Percentiles rank a stretch among this genome's conserved stretches.
These are phyloP conservation scores for Lachancea dasiensis DNA, from an alignment of 805 yeast species.

Conservation along the genomic window DNA sequence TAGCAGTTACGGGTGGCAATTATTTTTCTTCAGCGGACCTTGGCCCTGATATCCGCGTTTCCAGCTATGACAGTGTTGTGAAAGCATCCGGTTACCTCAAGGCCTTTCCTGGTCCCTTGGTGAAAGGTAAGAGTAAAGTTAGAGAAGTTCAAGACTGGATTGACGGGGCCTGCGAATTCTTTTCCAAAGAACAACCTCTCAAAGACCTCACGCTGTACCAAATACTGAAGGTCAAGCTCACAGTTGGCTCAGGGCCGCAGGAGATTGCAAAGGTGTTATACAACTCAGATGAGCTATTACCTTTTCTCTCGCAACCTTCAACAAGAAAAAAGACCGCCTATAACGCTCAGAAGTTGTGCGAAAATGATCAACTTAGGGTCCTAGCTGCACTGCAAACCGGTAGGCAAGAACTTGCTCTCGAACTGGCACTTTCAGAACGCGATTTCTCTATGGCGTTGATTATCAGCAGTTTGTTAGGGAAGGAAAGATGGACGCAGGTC, in stretches of 20 bases:
- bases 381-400: conserved; percentile 50
- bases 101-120: conserved; percentile 47
- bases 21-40: conserved; percentile 9
- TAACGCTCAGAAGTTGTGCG: conserved; percentile 39
- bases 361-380: conserved; percentile 26
- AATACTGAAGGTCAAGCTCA: conserved; percentile 23
- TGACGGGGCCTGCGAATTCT: conserved; percentile 31
- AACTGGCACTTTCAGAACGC: conserved; percentile 51
- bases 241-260: conserved; percentile 26
- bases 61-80: conserved; percentile 31
- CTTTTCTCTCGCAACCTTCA: conserved; percentile 23
- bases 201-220: conserved; percentile 21
- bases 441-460: conserved; percentile 77
- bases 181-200: conserved; percentile 18
- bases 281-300: conserved; percentile 27
- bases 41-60: conserved; percentile 33
- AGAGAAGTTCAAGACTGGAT: conserved; percentile 71
- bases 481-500: conserved; percentile 51
- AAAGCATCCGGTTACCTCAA: conserved; percentile 29
- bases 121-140: conserved; percentile 45
- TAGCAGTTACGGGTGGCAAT: conserved; percentile 12
- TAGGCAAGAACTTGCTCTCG: conserved; percentile 58
- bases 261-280: conserved; percentile 32
- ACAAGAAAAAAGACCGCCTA: conserved; percentile 14
- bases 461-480: conserved; percentile 60